Percentiles rank a stretch among this genome's conserved stretches.
phyloP scores from a whole-genome alignment of 2,329 filamentous ascomycete genomes.

The Monosporascus sp. region DNA sequence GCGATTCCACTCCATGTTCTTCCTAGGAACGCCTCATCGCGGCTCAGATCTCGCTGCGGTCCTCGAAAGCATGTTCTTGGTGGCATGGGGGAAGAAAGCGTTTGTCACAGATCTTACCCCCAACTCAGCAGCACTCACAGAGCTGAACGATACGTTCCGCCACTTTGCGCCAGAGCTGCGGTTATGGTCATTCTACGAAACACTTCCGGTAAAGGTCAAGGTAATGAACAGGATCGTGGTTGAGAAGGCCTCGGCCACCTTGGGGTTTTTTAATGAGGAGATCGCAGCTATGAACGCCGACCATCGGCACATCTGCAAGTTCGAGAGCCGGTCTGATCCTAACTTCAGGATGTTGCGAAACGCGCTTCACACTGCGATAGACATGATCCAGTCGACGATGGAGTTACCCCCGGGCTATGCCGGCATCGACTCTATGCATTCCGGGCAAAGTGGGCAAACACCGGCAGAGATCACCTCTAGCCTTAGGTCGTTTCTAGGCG shows the following conservation, averaged over 20 bases:
- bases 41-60: constrained; percentile 32
- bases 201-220: constrained; percentile 22
- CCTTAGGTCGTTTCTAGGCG: constrained; percentile 15
- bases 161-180: constrained; percentile 29
- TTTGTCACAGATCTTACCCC: constrained; percentile 34
- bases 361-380: constrained; percentile 23
- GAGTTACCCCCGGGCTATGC: background rate
- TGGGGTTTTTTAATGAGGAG: constrained; percentile 23
- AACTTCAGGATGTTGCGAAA: constrained; percentile 29
- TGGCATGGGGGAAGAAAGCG: constrained; percentile 25
- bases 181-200: constrained; percentile 44
- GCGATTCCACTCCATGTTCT: constrained; percentile 30
- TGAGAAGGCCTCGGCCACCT: constrained; percentile 18
- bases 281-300: constrained; percentile 27
- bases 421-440: too few species aligned
- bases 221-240: constrained; percentile 28
- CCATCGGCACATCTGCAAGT: constrained; percentile 32
- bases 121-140: constrained; percentile 29
- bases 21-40: constrained; percentile 36
- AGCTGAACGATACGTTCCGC: constrained; percentile 41
- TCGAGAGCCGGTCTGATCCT: constrained; percentile 20
- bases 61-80: constrained; percentile 31
- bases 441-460: too few species aligned
- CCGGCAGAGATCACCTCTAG: background rate
- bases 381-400: constrained; percentile 13